Percentiles rank a stretch among this genome's conserved stretches.
Conservation (phyloP, 2,329 filamentous ascomycete genomes). For the Zasmidium citrigriseum region DNA sequence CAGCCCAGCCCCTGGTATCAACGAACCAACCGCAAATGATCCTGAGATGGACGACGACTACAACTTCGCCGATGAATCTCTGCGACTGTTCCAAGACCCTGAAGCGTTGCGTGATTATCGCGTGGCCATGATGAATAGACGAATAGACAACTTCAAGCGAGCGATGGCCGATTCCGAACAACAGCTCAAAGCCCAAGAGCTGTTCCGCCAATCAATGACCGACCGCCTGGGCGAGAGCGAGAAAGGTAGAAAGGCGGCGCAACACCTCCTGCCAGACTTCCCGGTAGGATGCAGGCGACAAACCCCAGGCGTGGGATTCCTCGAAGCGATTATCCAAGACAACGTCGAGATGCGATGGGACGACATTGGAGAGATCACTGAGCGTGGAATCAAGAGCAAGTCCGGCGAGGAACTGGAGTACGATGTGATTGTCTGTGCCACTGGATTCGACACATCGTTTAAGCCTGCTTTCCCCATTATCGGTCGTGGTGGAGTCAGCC, state of each 20-base stretch:
- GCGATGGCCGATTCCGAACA: slow-evolving; percentile 5
- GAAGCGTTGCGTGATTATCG: too few species aligned
- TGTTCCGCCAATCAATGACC: slow-evolving; percentile 7
- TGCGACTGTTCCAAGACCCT: too few species aligned
- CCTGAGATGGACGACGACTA: too few species aligned
- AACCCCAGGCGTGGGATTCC: slow-evolving; percentile 15
- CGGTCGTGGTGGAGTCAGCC: slow-evolving; percentile 36
- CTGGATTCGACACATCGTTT: slow-evolving; percentile 42
- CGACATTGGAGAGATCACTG: slow-evolving; percentile 11
- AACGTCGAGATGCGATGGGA: slow-evolving; percentile 15
- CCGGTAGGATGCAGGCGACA: slow-evolving; percentile 17
- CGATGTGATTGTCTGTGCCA: too few species aligned
- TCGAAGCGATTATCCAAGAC: slow-evolving; percentile 14
- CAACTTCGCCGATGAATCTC: too few species aligned
- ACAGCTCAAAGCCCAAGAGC: slow-evolving; percentile 1
- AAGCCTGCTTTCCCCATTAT: slow-evolving; percentile 35
- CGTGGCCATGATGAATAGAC: too few species aligned
- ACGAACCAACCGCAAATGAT: too few species aligned
- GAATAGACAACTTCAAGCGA: slow-evolving; percentile 8
- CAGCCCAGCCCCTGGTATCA: slow-evolving; percentile 6
- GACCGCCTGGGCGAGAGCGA: slow-evolving; percentile 1
- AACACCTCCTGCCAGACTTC: slow-evolving; percentile 15
- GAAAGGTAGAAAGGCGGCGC: too few species aligned
- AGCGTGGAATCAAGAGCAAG: slow-evolving; percentile 11
- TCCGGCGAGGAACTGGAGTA: too few species aligned